A percentile compares a stretch with the other conserved stretches of the same genome.
Conservation (phyloP, 2,329 filamentous ascomycete genomes). For the Lecanicillium sp. region DNA sequence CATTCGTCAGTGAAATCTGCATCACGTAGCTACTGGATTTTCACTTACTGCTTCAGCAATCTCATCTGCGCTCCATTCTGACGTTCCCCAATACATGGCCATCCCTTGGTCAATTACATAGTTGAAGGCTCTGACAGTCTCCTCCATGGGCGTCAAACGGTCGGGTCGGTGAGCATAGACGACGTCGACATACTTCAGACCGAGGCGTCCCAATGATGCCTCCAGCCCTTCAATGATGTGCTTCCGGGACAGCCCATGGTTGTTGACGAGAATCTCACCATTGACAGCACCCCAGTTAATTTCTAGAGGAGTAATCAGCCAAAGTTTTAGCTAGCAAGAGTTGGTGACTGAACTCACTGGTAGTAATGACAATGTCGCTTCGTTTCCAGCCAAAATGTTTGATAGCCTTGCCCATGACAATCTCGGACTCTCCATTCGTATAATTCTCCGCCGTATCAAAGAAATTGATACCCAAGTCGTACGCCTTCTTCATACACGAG, state of each 20-base stretch:
- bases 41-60: slow-evolving; percentile 44
- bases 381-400: slow-evolving; percentile 53
- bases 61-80: slow-evolving; percentile 59
- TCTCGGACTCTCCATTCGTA: slow-evolving; percentile 51
- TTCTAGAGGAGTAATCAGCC: slow-evolving; percentile 21
- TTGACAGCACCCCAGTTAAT: slow-evolving; percentile 57
- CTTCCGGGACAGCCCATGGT: slow-evolving; percentile 59
- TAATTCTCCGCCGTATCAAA: slow-evolving; percentile 55
- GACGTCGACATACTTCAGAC: slow-evolving; percentile 56
- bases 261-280: slow-evolving; percentile 56
- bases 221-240: slow-evolving; percentile 61
- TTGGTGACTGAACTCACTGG: slow-evolving; percentile 33
- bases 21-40: too few species aligned
- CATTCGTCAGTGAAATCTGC: too few species aligned
- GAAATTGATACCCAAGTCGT: slow-evolving; percentile 53
- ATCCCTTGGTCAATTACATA: slow-evolving; percentile 60
- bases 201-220: slow-evolving; percentile 48
- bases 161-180: slow-evolving; percentile 64
- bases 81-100: slow-evolving; percentile 64
- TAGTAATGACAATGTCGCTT: slow-evolving; percentile 52
- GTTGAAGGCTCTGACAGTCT: slow-evolving; percentile 64
- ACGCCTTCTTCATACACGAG: slow-evolving; percentile 53
- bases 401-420: slow-evolving; percentile 54
- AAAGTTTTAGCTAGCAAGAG: not conserved
- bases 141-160: slow-evolving; percentile 60